Base-by-base conservation (phyloP, 805 yeast species). In the Yamadazyma philogaea region DNA sequence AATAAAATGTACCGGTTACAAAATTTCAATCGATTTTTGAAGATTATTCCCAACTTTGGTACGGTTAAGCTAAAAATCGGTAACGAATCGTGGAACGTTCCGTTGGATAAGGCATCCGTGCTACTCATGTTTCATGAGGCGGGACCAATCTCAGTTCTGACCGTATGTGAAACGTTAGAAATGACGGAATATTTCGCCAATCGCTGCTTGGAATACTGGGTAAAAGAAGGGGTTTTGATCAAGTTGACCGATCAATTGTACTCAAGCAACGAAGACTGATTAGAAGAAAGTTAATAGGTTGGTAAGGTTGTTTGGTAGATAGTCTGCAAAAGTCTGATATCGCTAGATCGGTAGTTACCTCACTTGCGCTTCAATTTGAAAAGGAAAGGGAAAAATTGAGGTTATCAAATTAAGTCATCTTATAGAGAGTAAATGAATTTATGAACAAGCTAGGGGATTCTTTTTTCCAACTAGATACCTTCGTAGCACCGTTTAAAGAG, bases 81-180 rank as follows among this genome's bases (percentile, higher is more conserved):
- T 4, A 44, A 44, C 0, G 40, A 57, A 17, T 47, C 54, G 0
- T 70, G 76, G 47, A 66, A 66, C 6, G 95, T 84, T 0, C 59
- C 83, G 1, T 84, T 95, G 0, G 84, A 79, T 30, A 79, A 80
- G 48, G 95, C 93, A 1, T 65, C 83, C 0, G 76, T 87, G 3
- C 74, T 86, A 7, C 57, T 66, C 16, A 59, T 70, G 8, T 83
- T 84, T 50, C 59, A 61, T 39, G 66, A 61, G 2, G 54, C 53
- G n/a, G 54, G 72, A 22, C 58, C 61, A 5, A 37, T 71, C 3
- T 49, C 74, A 0, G 43, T 70, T 3, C 61, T 54, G 6, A 58
- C 64, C 3, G 56, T 79, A 3, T 45, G 54, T 15, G 48, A 50
- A 34, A 46, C 52, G 11, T 59, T 82, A 14, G 61, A 66, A 2